Conservation (phyloP, 768 basidiomycete genomes). For the Tricholoma sp. region DNA sequence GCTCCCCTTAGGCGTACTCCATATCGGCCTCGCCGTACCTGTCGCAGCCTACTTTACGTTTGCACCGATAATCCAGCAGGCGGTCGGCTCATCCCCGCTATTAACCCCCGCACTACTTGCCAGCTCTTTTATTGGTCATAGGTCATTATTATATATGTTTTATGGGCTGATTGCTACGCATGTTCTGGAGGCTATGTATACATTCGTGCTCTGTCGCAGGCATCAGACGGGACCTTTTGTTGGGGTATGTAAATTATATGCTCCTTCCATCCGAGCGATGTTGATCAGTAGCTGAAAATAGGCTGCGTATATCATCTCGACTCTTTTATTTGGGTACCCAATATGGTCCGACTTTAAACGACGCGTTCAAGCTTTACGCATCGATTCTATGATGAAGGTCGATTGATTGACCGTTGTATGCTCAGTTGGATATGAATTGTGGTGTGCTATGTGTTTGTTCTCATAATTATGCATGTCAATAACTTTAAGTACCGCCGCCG, state of each 20-base stretch:
- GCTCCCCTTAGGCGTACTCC: conserved; percentile 29
- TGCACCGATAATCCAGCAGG: conserved; percentile 11
- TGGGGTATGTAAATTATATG: conserved; percentile 23
- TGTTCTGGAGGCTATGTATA: conserved; percentile 43
- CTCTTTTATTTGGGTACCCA: conserved; percentile 51
- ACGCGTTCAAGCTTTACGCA: conserved; percentile 62
- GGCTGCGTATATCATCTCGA: conserved; percentile 48
- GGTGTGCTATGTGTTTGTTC: neutral
- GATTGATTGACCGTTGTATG: conserved; percentile 28
- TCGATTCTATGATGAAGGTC: conserved; percentile 78
- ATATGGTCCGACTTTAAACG: conserved; percentile 48
- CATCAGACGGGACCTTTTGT: conserved; percentile 42
- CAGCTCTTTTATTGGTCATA: conserved; percentile 24
- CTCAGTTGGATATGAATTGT: neutral
- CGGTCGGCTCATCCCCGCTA: conserved; percentile 17
- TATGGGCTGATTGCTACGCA: conserved; percentile 33
- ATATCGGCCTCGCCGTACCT: conserved; percentile 20
- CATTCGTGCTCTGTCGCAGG: conserved; percentile 39
- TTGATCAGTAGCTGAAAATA: conserved; percentile 20
- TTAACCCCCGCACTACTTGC: conserved; percentile 29
- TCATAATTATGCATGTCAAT: no score
- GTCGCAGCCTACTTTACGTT: conserved; percentile 28
- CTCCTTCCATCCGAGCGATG: neutral
- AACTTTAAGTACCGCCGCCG: no score
- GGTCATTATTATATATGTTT: conserved; percentile 26